A percentile compares a stretch with the other conserved stretches of the same genome.
Evolutionary conservation across 202 grass and related monocot genomes (phyloP).

Genomic region (Panicum virgatum): DNA sequence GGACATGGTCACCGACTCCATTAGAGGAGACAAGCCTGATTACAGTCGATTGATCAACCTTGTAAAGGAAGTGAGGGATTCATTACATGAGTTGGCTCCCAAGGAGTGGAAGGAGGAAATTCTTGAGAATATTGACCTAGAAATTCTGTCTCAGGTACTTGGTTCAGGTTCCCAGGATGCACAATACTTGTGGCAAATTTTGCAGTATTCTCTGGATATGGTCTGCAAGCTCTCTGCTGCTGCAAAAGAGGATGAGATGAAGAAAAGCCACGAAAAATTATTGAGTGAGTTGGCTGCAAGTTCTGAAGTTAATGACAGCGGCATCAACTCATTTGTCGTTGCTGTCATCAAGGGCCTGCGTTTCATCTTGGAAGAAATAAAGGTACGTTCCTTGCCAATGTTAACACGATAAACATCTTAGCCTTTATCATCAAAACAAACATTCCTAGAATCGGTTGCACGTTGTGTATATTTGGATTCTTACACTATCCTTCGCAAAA

Average conservation of each 20-base stretch:
- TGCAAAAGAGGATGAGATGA: constrained; percentile 83
- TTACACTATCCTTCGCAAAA: constrained; percentile 30
- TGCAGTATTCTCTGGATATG: constrained; percentile 72
- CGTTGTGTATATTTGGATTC: background rate
- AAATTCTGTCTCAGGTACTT: constrained; percentile 90
- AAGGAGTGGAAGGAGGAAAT: constrained; percentile 79
- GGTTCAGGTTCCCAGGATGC: constrained; percentile 58
- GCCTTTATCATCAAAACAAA: background rate
- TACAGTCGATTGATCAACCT: constrained; percentile 71
- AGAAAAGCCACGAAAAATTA: constrained; percentile 66
- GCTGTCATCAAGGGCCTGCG: constrained; percentile 72
- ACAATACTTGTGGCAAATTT: constrained; percentile 71
- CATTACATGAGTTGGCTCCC: constrained; percentile 80
- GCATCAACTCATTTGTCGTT: constrained; percentile 65
- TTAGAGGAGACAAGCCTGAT: constrained; percentile 73
- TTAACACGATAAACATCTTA: background rate
- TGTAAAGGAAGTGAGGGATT: constrained; percentile 90
- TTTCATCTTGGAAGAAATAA: constrained; percentile 88
- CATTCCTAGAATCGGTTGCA: background rate
- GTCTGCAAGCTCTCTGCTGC: constrained; percentile 65
- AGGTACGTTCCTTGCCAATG: constrained; percentile 44
- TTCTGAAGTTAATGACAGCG: constrained; percentile 52
- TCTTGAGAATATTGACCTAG: constrained; percentile 71
- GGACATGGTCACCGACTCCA: constrained; percentile 67
- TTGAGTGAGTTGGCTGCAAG: constrained; percentile 61